Conservation (phyloP, 2,329 filamentous ascomycete genomes). For the Didymella lethalis region DNA sequence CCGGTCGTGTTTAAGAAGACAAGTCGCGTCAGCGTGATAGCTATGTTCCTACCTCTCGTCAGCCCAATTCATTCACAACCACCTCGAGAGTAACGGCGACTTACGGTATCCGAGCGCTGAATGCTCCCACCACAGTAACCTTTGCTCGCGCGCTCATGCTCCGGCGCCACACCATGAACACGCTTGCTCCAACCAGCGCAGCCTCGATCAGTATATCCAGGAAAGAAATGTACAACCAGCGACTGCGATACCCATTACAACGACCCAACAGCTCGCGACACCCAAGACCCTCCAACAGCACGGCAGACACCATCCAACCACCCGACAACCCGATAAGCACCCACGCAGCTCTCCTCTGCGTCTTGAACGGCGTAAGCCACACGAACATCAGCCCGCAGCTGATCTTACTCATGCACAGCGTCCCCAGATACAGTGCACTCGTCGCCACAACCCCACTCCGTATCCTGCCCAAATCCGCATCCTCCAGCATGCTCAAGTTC, state of each 20-base stretch:
- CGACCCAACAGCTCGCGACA: not conserved
- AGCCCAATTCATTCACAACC: not conserved
- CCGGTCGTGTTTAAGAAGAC: conserved; percentile 3
- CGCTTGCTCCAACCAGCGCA: conserved; percentile 19
- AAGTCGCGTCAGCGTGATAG: conserved; percentile 7
- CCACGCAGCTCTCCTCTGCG: conserved; percentile 14
- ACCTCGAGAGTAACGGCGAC: not conserved
- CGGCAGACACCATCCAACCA: conserved; percentile 20
- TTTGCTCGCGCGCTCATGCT: conserved; percentile 20
- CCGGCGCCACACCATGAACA: conserved; percentile 21
- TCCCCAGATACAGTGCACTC: conserved; percentile 14
- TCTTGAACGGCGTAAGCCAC: conserved; percentile 20
- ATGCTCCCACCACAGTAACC: conserved; percentile 24
- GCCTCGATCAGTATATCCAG: conserved; percentile 24
- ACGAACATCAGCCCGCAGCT: conserved; percentile 24
- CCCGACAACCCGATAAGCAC: conserved; percentile 5
- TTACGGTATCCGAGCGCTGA: conserved; percentile 20
- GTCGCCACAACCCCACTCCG: not conserved
- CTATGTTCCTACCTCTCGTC: conserved; percentile 4
- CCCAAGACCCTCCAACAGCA: conserved; percentile 17
- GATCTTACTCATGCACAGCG: conserved; percentile 21
- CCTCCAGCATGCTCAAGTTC: not conserved
- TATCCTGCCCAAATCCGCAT: not conserved
- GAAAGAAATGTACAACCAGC: conserved; percentile 25
- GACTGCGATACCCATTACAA: conserved; percentile 1